phyloP scores from a whole-genome alignment of 1,284 basidiomycete species.

The Schizophyllum commune region DNA sequence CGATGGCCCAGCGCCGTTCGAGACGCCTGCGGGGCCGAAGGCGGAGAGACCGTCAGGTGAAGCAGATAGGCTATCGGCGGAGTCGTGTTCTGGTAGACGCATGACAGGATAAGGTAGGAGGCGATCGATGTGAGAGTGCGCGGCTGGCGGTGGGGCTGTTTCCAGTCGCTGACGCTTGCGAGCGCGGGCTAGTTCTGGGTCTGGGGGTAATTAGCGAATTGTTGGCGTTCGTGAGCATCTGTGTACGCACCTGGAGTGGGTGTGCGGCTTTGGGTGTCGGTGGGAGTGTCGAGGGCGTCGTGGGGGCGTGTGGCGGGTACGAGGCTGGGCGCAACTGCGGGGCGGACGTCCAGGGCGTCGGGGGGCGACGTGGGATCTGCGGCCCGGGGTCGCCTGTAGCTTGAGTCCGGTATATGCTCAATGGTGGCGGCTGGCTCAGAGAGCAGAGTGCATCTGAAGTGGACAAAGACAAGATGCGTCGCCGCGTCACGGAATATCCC shows the following conservation, averaged over 20 bases:
- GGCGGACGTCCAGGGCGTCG: neutral
- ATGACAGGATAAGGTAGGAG: conserved; percentile 32
- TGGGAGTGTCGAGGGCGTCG: neutral
- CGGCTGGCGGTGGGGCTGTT: conserved; percentile 18
- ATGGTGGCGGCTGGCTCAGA: neutral
- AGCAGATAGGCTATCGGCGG: conserved; percentile 39
- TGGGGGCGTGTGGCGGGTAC: neutral
- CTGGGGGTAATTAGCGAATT: conserved; percentile 19
- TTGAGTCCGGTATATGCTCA: neutral
- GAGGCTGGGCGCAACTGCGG: neutral
- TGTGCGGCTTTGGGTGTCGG: neutral
- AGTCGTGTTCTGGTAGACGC: conserved; percentile 51
- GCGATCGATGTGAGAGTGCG: conserved; percentile 22
- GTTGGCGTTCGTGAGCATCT: neutral
- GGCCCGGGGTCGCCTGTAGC: neutral
- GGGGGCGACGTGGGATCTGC: neutral
- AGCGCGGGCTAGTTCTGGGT: conserved; percentile 45
- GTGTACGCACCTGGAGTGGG: neutral
- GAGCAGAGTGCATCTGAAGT: neutral
- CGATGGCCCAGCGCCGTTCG: conserved; percentile 35
- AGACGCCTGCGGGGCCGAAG: conserved; percentile 39
- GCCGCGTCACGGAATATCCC: neutral
- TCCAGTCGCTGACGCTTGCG: conserved; percentile 66
- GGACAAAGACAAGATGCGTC: neutral
- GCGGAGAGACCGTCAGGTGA: conserved; percentile 45